Evolutionary conservation across 2,329 filamentous ascomycete genomes (phyloP).

Genomic region (Arthrobotrys musiformis): DNA sequence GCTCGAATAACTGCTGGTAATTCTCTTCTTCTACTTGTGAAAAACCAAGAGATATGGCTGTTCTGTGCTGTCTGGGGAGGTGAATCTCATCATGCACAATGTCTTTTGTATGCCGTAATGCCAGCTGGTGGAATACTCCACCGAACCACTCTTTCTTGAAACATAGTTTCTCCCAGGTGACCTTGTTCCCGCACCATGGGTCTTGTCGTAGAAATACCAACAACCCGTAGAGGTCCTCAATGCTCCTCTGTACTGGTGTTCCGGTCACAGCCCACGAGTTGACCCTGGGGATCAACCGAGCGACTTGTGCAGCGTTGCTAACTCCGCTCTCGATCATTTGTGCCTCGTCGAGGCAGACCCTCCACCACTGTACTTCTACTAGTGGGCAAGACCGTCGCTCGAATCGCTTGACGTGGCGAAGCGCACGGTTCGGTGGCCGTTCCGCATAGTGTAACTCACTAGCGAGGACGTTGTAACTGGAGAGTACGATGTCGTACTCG

Average conservation of each 20-base stretch:
- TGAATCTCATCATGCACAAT: slow-evolving; percentile 80
- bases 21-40: slow-evolving; percentile 92
- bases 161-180: slow-evolving; percentile 75
- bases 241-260: slow-evolving; percentile 84
- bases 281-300: slow-evolving; percentile 79
- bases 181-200: slow-evolving; percentile 74
- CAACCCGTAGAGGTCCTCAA: slow-evolving; percentile 71
- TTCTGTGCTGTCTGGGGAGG: slow-evolving; percentile 83
- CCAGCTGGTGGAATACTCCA: slow-evolving; percentile 75
- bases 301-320: slow-evolving; percentile 82
- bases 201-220: slow-evolving; percentile 82
- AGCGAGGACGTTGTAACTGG: slow-evolving; percentile 77
- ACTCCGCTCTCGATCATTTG: slow-evolving; percentile 95
- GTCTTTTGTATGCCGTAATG: slow-evolving; percentile 86
- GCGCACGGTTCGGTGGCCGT: slow-evolving; percentile 74
- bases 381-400: slow-evolving; percentile 78
- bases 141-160: slow-evolving; percentile 74
- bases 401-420: slow-evolving; percentile 73
- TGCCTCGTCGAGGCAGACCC: slow-evolving; percentile 79
- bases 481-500: slow-evolving; percentile 71
- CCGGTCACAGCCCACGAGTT: slow-evolving; percentile 94
- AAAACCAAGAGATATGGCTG: slow-evolving; percentile 79
- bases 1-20: slow-evolving; percentile 78
- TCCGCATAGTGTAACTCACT: slow-evolving; percentile 81
- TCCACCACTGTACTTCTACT: slow-evolving; percentile 86